A percentile compares a stretch with the other conserved stretches of the same genome.
Evolutionary conservation across 768 basidiomycete species (phyloP).

Genomic region (Pulveroboletus frians): DNA sequence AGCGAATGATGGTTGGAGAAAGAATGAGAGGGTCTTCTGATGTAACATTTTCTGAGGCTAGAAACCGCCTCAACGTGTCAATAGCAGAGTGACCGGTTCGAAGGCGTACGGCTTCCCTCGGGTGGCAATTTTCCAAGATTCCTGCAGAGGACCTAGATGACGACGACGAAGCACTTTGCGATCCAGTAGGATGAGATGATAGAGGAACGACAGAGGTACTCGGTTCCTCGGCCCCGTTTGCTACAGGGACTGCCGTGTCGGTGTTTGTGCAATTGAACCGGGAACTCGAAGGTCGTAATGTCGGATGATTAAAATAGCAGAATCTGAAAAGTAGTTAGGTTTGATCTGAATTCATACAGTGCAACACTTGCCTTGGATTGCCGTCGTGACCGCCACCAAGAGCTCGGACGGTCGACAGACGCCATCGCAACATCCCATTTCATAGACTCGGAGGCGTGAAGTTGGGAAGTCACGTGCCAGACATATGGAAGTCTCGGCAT

Average conservation of each 20-base stretch:
- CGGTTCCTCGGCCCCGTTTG: background rate
- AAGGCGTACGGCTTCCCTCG: background rate
- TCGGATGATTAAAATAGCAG: background rate
- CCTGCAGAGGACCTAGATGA: background rate
- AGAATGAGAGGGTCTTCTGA: slow-evolving; percentile 8
- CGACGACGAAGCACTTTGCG: background rate
- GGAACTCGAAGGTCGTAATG: background rate
- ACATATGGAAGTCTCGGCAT: slow-evolving; percentile 4
- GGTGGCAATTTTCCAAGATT: background rate
- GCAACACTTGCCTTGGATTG: slow-evolving; percentile 19
- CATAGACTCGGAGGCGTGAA: slow-evolving; percentile 27
- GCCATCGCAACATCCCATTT: slow-evolving; percentile 84
- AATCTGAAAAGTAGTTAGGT: slow-evolving; percentile 5
- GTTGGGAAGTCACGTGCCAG: slow-evolving; percentile 7
- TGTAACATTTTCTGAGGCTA: slow-evolving; percentile 13
- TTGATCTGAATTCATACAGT: background rate
- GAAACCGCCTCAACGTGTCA: slow-evolving; percentile 9
- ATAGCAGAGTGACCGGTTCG: slow-evolving; percentile 6
- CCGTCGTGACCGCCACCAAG: slow-evolving; percentile 36
- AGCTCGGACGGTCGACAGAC: slow-evolving; percentile 47
- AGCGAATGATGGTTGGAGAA: slow-evolving; percentile 33
- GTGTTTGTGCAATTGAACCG: background rate
- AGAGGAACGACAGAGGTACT: background rate
- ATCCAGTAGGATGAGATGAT: background rate
- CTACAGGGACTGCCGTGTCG: background rate